Evolutionary conservation across 2,329 filamentous ascomycete genomes (phyloP).

Genomic region (Pseudogymnoascus sp.): DNA sequence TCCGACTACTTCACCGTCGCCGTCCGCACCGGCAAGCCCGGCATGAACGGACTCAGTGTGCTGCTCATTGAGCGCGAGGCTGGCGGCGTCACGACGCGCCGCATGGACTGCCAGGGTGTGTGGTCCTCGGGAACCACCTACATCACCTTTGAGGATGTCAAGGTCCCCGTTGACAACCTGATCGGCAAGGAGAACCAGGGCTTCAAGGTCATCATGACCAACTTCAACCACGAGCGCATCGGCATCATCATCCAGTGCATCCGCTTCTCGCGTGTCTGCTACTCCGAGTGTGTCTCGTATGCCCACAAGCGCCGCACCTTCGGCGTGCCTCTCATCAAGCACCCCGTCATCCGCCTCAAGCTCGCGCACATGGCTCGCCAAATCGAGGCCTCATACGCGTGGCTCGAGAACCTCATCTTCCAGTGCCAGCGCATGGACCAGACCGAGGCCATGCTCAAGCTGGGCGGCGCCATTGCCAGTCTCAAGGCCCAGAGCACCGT

Average conservation of each 20-base stretch:
- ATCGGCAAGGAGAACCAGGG: conserved; percentile 97
- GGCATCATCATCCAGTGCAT: conserved; percentile 97
- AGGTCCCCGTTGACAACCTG: conserved; percentile 97
- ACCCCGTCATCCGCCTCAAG: conserved; percentile 95
- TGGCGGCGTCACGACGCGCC: conserved; percentile 81
- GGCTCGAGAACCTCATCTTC: conserved; percentile 91
- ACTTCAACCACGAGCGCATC: conserved; percentile 99
- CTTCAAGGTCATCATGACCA: conserved; percentile 99
- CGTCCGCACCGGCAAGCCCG: conserved; percentile 77
- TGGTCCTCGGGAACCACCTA: conserved; percentile 95
- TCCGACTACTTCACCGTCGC: conserved; percentile 96
- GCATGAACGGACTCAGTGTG: conserved; percentile 88
- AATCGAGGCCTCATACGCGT: conserved; percentile 93
- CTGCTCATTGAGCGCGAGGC: conserved; percentile 81
- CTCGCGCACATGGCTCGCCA: conserved; percentile 97
- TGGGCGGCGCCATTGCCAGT: conserved; percentile 86
- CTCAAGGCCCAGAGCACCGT: conserved; percentile 91
- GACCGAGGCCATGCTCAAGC: conserved; percentile 89
- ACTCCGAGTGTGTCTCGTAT: conserved; percentile 93
- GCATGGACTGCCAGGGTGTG: conserved; percentile 98
- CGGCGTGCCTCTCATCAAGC: conserved; percentile 91
- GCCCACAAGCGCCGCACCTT: conserved; percentile 96
- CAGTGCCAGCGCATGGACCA: conserved; percentile 91
- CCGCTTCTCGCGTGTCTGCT: conserved; percentile 93
- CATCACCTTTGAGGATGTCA: conserved; percentile 97